Percentiles rank a stretch among this genome's conserved stretches.
These are phyloP conservation scores for Ampelocalamus luodianensis DNA, from an alignment of 176 grass and related monocot genomes.

Conservation along the genomic window DNA sequence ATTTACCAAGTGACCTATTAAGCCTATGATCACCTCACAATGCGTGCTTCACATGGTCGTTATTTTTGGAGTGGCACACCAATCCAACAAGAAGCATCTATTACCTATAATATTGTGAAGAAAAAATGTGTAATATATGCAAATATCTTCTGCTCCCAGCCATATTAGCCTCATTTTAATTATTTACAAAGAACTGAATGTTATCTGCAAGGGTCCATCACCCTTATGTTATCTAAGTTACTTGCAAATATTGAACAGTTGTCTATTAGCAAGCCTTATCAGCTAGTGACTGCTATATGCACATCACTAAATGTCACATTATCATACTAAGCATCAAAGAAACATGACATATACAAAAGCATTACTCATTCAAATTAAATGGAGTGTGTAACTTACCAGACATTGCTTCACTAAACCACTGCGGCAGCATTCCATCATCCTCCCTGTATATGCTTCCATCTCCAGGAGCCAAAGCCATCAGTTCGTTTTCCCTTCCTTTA, in stretches of 20 bases:
- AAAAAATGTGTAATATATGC: conserved; percentile 8
- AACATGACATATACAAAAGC: not conserved
- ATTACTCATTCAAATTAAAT: not conserved
- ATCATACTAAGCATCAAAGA: not conserved
- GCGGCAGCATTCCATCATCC: conserved; percentile 64
- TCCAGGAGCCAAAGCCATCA: conserved; percentile 52
- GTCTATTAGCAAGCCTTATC: not conserved
- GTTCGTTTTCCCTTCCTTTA: conserved; percentile 39
- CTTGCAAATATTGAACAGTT: not conserved
- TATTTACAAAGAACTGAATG: not conserved
- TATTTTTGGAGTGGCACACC: not conserved
- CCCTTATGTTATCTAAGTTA: not conserved
- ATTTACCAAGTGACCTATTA: not conserved
- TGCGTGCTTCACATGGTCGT: not conserved
- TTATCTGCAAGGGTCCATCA: not conserved
- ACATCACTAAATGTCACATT: not conserved
- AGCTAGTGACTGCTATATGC: not conserved
- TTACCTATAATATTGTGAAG: not conserved
- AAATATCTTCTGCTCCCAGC: conserved; percentile 1
- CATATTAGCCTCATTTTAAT: not conserved
- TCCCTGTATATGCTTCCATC: conserved; percentile 48
- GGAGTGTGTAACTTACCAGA: conserved; percentile 46
- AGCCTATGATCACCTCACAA: not conserved
- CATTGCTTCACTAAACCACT: conserved; percentile 85
- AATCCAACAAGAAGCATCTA: not conserved